These are phyloP conservation scores for Pichia deserticola DNA, from an alignment of 805 yeast genomes.

Conservation along the genomic window DNA sequence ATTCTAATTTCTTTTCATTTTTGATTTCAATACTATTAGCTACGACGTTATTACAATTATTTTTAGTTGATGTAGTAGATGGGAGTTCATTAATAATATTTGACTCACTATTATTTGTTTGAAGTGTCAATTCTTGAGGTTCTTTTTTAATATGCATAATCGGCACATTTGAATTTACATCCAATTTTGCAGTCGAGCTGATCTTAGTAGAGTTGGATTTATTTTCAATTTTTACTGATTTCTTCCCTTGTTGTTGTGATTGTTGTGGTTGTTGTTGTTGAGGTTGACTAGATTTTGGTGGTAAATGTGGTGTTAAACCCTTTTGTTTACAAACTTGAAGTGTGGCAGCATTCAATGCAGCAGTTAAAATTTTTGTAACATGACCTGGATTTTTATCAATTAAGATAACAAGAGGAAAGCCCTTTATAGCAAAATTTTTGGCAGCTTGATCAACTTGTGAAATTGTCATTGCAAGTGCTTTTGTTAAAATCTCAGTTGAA, in stretches of 20 bases:
- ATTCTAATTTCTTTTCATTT: too few relatives aligned
- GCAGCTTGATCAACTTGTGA: constrained; percentile 87
- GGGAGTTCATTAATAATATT: too few relatives aligned
- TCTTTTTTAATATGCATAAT: constrained; percentile 1
- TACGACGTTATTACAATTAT: background rate
- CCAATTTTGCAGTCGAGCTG: background rate
- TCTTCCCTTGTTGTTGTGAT: too few relatives aligned
- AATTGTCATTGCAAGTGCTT: constrained; percentile 87
- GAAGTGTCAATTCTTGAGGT: background rate
- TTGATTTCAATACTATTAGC: too few relatives aligned
- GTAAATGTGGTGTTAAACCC: constrained; percentile 28
- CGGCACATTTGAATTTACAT: background rate
- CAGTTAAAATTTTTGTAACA: constrained; percentile 68
- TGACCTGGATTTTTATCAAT: constrained; percentile 79
- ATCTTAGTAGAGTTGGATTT: background rate
- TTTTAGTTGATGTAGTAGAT: background rate
- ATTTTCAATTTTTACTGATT: background rate
- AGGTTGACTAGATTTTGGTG: constrained; percentile 4
- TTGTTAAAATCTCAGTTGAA: constrained; percentile 78
- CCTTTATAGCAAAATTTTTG: constrained; percentile 71
- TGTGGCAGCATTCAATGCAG: constrained; percentile 75
- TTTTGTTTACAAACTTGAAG: constrained; percentile 50
- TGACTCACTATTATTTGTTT: background rate
- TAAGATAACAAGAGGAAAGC: constrained; percentile 68
- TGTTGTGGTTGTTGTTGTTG: too few relatives aligned